Conservation (phyloP, 1,284 basidiomycete genomes). For the Agroathelia rolfsii region DNA sequence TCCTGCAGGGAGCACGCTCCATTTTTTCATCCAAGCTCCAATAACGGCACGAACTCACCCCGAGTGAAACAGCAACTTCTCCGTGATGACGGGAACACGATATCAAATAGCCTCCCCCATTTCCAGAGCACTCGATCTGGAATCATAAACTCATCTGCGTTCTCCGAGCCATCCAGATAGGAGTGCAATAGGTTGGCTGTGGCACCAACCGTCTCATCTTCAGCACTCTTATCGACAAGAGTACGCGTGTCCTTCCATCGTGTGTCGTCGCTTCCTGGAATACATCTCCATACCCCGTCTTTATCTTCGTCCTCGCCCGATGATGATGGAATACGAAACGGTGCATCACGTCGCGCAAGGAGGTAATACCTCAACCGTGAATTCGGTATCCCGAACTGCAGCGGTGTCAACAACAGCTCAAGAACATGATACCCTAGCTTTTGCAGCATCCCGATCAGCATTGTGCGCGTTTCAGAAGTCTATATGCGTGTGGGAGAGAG, state of each 20-base stretch:
- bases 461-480: conserved; percentile 52
- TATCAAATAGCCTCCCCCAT: conserved; percentile 72
- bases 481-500: conserved; percentile 17
- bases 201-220: conserved; percentile 21
- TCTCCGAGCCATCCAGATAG: conserved; percentile 9
- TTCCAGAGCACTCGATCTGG: conserved; percentile 56
- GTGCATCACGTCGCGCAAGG: conserved; percentile 47
- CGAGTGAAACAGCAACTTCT: conserved; percentile 71
- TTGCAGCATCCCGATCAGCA: conserved; percentile 38
- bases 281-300: conserved; percentile 33
- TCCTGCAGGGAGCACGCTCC: conserved; percentile 28
- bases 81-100: conserved; percentile 51
- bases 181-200: conserved; percentile 10
- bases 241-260: conserved; percentile 34
- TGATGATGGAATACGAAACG: conserved; percentile 25
- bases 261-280: conserved; percentile 35
- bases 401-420: conserved; percentile 60
- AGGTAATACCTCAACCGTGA: conserved; percentile 71
- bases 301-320: conserved; percentile 6
- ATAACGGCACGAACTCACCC: conserved; percentile 28
- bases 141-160: conserved; percentile 26
- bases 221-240: conserved; percentile 6
- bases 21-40: background rate
- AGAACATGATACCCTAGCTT: conserved; percentile 43
- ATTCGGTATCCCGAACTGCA: conserved; percentile 71